Evolutionary conservation across 2,329 filamentous ascomycete genomes (phyloP).

Genomic region (Talaromyces sp.): DNA sequence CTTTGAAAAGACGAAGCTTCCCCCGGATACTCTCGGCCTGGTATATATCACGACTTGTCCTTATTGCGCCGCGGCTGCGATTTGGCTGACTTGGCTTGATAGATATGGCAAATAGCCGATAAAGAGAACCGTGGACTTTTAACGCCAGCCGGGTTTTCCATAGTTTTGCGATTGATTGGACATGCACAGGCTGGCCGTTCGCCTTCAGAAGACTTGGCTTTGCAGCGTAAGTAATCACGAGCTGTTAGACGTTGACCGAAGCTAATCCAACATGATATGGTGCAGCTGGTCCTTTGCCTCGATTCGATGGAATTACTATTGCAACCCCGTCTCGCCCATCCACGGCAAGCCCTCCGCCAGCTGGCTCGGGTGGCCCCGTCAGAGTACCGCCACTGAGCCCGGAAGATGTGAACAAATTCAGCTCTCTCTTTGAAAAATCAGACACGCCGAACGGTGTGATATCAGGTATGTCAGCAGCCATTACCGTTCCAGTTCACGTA

Average conservation of each 20-base stretch:
- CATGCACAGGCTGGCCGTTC: constrained; percentile 87
- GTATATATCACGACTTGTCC: constrained; percentile 47
- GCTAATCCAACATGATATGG: constrained; percentile 3
- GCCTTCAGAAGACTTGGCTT: constrained; percentile 73
- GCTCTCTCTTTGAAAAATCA: constrained; percentile 84
- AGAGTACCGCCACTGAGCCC: constrained; percentile 83
- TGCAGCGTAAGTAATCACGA: constrained; percentile 55
- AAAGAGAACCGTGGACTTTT: constrained; percentile 92
- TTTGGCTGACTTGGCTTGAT: constrained; percentile 7
- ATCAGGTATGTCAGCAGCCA: constrained; percentile 46
- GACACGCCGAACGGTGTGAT: constrained; percentile 70
- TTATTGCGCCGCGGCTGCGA: not conserved
- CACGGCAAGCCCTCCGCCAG: constrained; percentile 45
- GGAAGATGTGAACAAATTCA: constrained; percentile 86
- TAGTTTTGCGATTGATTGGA: constrained; percentile 88
- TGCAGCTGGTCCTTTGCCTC: constrained; percentile 72
- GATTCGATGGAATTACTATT: constrained; percentile 73
- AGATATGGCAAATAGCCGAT: constrained; percentile 99
- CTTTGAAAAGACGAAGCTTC: constrained; percentile 90
- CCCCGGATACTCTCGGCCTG: constrained; percentile 81
- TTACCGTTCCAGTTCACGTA: not conserved
- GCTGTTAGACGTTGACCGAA: not conserved
- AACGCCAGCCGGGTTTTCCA: constrained; percentile 85
- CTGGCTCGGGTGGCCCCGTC: constrained; percentile 55
- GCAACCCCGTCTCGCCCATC: constrained; percentile 50